Evolutionary conservation across 495 filamentous ascomycete genomes (phyloP), one percentile per base, ranked within the genome.

Genomic region (Hyaloscypha bicolor): DNA sequence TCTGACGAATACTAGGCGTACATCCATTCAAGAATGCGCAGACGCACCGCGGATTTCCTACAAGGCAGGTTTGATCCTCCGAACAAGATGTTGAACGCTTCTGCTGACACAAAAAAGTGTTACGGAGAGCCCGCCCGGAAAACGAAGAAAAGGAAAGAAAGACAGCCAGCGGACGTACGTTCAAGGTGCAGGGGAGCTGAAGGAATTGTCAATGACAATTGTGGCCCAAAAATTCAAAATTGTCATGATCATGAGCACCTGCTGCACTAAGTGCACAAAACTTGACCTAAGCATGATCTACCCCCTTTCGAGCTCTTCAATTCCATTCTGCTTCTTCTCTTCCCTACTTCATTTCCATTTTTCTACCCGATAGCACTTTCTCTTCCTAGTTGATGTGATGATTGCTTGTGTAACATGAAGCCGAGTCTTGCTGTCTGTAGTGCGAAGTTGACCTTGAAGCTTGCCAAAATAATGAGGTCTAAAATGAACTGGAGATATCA

Each of bases 131-230:
- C 62, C 80, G 95, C 74, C 92, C 93, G 57, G 96, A 98, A 76
- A 93, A 88, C 71, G 95, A 98, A 79, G 96, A 97, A 78, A 97
- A 95, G 78, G 95, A 99, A 81, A 88, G 92, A 73, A 99, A 98
- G 87, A 99, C 95, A 37, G 95, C 96, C 32, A 97, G 93, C 79
- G 95, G 95, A 68, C 88, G 95, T 68, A 96, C 91, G 25, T 99
- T 98, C 87, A 72, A 72, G 53, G 72, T 74, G 29, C 70, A 72
- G 61, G 70, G 72, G 32, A 72, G 66, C 32, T 74, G 39, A 72
- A 62, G 42, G 42, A 19, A 12, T 19, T 48, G 42, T 14, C 16
- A 16, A 14, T 48, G 42, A 48, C 3, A 48, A 48, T 4, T 14
- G 16, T 37, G 16, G 42, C 42, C 42, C 9, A 6, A 48, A 48